A percentile compares a stretch with the other conserved stretches of the same genome.
These are phyloP conservation scores for Arachnomyces sp. DNA, from an alignment of 2,329 filamentous ascomycete species.

Conservation along the genomic window DNA sequence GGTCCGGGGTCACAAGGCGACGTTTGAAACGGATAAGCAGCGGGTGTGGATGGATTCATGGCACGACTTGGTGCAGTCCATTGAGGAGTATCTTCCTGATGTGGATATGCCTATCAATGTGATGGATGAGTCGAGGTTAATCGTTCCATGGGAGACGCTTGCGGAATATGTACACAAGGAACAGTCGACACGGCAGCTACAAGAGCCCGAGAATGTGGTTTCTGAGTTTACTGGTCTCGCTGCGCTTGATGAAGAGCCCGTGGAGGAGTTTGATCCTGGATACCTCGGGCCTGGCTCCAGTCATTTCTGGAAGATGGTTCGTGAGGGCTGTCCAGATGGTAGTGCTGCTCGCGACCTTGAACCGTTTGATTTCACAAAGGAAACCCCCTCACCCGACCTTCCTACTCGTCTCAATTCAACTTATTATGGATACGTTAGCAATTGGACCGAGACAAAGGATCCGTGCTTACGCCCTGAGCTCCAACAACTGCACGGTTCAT, in stretches of 20 bases:
- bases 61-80: constrained; percentile 30
- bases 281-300: constrained; percentile 11
- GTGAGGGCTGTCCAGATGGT: constrained; percentile 28
- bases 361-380: constrained; percentile 28
- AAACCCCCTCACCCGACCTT: constrained; percentile 11
- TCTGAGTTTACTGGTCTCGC: constrained; percentile 13
- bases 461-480: constrained; percentile 39
- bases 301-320: constrained; percentile 36
- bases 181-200: constrained; percentile 18
- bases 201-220: constrained; percentile 22
- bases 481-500: constrained; percentile 39
- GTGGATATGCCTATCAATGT: constrained; percentile 41
- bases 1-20: constrained; percentile 33
- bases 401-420: constrained; percentile 27
- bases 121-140: constrained; percentile 42
- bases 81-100: constrained; percentile 35
- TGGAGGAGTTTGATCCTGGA: constrained; percentile 6
- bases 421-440: constrained; percentile 39
- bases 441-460: constrained; percentile 39
- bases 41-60: constrained; percentile 35
- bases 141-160: constrained; percentile 41
- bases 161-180: constrained; percentile 30
- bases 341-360: constrained; percentile 17
- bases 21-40: constrained; percentile 19
- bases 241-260: not conserved